Conservation (phyloP, 2,329 filamentous ascomycete species). For the Lachnum nothofagi region DNA sequence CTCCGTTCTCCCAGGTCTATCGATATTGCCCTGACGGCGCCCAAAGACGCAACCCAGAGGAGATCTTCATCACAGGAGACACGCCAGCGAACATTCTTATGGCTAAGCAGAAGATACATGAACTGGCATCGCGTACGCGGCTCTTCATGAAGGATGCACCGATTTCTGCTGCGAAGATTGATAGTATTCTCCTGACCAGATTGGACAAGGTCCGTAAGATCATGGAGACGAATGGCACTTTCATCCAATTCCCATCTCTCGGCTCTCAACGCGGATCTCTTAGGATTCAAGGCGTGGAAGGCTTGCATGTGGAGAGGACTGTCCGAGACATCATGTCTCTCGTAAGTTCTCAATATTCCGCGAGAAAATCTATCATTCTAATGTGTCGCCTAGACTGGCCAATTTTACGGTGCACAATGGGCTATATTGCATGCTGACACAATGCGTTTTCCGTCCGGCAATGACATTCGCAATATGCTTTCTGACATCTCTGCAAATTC, state of each 20-base stretch:
- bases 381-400: slow-evolving; percentile 61
- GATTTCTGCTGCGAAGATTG: slow-evolving; percentile 86
- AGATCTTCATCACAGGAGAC: slow-evolving; percentile 94
- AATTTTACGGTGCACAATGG: slow-evolving; percentile 97
- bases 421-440: slow-evolving; percentile 78
- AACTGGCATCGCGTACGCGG: slow-evolving; percentile 74
- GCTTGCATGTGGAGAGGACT: slow-evolving; percentile 88
- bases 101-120: slow-evolving; percentile 87
- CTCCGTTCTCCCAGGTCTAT: slow-evolving; percentile 86
- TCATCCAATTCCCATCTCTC: slow-evolving; percentile 84
- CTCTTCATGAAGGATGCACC: slow-evolving; percentile 88
- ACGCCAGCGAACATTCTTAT: slow-evolving; percentile 75
- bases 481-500: slow-evolving; percentile 95
- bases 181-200: slow-evolving; percentile 84
- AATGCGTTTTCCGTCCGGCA: slow-evolving; percentile 52
- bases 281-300: slow-evolving; percentile 87
- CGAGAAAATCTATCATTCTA: slow-evolving; percentile 16
- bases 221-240: slow-evolving; percentile 92
- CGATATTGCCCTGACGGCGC: slow-evolving; percentile 82
- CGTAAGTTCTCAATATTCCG: slow-evolving; percentile 47
- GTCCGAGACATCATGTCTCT: slow-evolving; percentile 93
- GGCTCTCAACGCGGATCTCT: slow-evolving; percentile 80
- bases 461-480: slow-evolving; percentile 82
- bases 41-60: slow-evolving; percentile 73
- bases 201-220: slow-evolving; percentile 97